These are phyloP conservation scores for Salmacisia buchloeana DNA, from an alignment of 1,284 basidiomycete genomes.

Conservation along the genomic window DNA sequence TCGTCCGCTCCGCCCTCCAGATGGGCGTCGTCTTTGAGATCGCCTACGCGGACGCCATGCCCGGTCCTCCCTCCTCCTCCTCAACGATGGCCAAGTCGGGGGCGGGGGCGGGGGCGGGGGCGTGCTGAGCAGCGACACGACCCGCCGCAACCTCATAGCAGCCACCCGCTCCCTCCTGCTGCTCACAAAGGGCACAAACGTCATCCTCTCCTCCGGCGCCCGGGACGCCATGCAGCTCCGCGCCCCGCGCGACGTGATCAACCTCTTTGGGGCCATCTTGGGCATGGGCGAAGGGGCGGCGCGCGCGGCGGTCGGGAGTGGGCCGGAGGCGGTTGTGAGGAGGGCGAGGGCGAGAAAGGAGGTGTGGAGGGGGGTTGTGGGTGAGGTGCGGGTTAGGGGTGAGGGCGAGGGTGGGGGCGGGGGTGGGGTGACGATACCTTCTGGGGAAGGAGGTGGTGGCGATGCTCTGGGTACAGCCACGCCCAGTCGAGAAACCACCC, in stretches of 20 bases:
- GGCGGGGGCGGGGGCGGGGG: background rate
- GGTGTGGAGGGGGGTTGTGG: background rate
- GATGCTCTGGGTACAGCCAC: background rate
- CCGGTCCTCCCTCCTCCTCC: background rate
- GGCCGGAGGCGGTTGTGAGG: background rate
- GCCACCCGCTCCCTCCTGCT: slow-evolving; percentile 40
- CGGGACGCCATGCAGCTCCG: slow-evolving; percentile 30
- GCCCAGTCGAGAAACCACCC: background rate
- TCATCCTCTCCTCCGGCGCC: slow-evolving; percentile 41
- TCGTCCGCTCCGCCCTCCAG: slow-evolving; percentile 71
- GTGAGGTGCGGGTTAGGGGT: background rate
- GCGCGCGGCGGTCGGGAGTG: background rate
- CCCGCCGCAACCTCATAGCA: slow-evolving; percentile 40
- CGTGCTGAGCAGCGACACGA: background rate
- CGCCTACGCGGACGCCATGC: slow-evolving; percentile 55
- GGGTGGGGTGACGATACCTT: background rate
- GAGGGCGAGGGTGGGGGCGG: background rate
- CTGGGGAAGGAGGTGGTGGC: background rate
- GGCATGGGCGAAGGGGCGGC: slow-evolving; percentile 1
- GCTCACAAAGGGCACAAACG: slow-evolving; percentile 43
- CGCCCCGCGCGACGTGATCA: slow-evolving; percentile 45
- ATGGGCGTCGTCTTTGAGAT: slow-evolving; percentile 81
- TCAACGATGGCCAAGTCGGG: background rate
- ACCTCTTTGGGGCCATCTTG: slow-evolving; percentile 20
- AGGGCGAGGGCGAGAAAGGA: slow-evolving; percentile 9